Evolutionary conservation across 2,329 filamentous ascomycete species (phyloP).

Genomic region (Fusarium algeriense): DNA sequence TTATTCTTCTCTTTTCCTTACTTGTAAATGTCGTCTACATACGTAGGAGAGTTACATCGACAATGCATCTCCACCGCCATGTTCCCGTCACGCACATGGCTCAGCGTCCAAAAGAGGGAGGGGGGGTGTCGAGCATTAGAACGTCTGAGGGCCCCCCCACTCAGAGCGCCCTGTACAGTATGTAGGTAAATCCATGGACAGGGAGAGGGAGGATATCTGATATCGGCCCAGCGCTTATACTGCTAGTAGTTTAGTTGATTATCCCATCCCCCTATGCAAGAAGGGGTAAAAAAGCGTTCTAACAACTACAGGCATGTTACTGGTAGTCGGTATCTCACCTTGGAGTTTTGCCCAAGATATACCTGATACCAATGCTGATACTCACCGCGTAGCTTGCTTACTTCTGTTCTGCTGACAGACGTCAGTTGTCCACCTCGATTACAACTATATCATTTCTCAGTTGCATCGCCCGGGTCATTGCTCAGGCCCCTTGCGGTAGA

Average conservation of each 20-base stretch:
- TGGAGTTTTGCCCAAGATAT: background rate
- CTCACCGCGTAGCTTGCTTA: background rate
- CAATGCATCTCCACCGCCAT: slow-evolving; percentile 24
- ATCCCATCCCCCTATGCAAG: background rate
- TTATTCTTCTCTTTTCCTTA: background rate
- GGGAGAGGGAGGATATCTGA: slow-evolving; percentile 6
- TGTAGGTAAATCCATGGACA: background rate
- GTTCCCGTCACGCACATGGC: slow-evolving; percentile 25
- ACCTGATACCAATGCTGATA: background rate
- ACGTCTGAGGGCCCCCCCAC: background rate
- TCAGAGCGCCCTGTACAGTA: background rate
- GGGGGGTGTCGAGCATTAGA: slow-evolving; percentile 16
- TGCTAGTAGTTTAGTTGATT: slow-evolving; percentile 11
- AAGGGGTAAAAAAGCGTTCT: background rate
- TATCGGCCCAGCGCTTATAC: slow-evolving; percentile 4
- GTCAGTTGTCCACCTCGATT: slow-evolving; percentile 19
- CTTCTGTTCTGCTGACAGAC: slow-evolving; percentile 2
- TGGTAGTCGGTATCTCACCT: background rate
- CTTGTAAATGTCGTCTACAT: slow-evolving; percentile 1
- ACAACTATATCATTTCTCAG: slow-evolving; percentile 8
- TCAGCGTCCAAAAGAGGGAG: background rate
- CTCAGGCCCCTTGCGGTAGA: slow-evolving; percentile 22
- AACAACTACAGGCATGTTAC: background rate
- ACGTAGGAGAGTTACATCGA: slow-evolving; percentile 8
- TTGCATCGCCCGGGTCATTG: slow-evolving; percentile 12